Percentiles rank a stretch among this genome's conserved stretches.
These are phyloP conservation scores for Eucalyptus pauciflora DNA, from an alignment of 345 rosid genomes.

Conservation along the genomic window DNA sequence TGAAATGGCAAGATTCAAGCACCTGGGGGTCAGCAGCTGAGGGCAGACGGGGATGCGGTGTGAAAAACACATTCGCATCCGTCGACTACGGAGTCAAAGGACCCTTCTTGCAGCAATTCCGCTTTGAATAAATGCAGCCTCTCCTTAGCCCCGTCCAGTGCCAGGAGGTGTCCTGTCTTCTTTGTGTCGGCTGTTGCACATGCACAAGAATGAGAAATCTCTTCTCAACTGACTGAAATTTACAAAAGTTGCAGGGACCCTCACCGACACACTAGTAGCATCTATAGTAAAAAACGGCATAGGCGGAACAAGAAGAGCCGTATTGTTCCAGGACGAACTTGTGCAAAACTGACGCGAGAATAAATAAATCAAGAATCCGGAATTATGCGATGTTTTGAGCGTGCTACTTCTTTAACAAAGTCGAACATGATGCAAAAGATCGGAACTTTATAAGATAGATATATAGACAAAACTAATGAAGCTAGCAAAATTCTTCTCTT, in stretches of 20 bases:
- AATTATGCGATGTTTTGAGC: background rate
- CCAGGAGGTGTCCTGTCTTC: constrained; percentile 10
- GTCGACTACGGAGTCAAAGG: constrained; percentile 15
- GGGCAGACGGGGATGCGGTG: constrained; percentile 9
- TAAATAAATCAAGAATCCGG: background rate
- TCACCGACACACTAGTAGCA: background rate
- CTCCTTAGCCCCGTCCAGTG: constrained; percentile 28
- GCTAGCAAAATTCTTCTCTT: background rate
- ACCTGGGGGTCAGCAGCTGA: constrained; percentile 14
- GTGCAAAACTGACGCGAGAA: background rate
- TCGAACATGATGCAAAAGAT: background rate
- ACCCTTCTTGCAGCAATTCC: constrained; percentile 14
- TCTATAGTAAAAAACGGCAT: background rate
- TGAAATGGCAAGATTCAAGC: background rate
- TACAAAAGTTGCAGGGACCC: background rate
- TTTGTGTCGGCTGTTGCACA: constrained; percentile 13
- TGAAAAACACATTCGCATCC: constrained; percentile 25
- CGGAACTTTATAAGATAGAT: background rate
- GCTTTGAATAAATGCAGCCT: constrained; percentile 22
- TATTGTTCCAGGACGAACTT: background rate
- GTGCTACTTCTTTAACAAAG: background rate
- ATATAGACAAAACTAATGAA: background rate
- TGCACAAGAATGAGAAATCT: background rate
- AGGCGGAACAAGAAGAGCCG: background rate
- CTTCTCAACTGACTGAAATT: background rate